Percentiles rank a stretch among this genome's conserved stretches.
These are phyloP conservation scores for Meredithiella fracta DNA, from an alignment of 2,329 filamentous ascomycete species.

Conservation along the genomic window DNA sequence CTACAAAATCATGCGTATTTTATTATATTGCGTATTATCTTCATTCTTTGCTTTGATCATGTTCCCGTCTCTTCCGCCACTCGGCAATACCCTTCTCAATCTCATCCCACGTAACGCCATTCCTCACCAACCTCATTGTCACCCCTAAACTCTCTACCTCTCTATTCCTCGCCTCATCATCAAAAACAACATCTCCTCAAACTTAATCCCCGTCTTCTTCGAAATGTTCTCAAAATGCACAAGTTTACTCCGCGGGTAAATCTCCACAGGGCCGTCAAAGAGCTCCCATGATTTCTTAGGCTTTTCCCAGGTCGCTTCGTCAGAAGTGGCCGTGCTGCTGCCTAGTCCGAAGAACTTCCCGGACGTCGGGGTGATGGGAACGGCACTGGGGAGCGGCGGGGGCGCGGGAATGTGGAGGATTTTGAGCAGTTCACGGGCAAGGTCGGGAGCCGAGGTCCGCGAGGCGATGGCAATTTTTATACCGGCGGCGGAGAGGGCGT, in stretches of 20 bases:
- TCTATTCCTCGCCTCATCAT: conserved; percentile 73
- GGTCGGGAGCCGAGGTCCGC: conserved; percentile 61
- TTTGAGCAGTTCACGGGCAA: conserved; percentile 67
- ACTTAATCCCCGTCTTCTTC: conserved; percentile 52
- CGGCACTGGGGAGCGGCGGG: conserved; percentile 16
- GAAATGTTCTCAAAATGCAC: conserved; percentile 64
- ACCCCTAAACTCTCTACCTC: conserved; percentile 69
- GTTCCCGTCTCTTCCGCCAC: conserved; percentile 61
- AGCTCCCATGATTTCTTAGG: conserved; percentile 35
- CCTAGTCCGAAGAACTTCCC: conserved; percentile 6
- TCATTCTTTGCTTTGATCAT: conserved; percentile 8
- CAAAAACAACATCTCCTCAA: conserved; percentile 89
- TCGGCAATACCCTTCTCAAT: conserved; percentile 62
- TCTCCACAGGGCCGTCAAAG: conserved; percentile 44
- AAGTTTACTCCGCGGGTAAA: conserved; percentile 68
- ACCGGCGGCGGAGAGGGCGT: conserved; percentile 33
- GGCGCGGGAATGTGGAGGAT: conserved; percentile 44
- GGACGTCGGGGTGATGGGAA: neutral
- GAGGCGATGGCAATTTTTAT: conserved; percentile 56
- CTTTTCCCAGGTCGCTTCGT: conserved; percentile 19
- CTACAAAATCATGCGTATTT: neutral
- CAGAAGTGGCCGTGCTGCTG: conserved; percentile 15
- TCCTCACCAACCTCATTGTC: conserved; percentile 64
- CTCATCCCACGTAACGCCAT: conserved; percentile 62
- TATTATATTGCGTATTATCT: neutral